phyloP scores from a whole-genome alignment of 2,329 filamentous ascomycete genomes.

The Teratosphaeriaceae sp. region DNA sequence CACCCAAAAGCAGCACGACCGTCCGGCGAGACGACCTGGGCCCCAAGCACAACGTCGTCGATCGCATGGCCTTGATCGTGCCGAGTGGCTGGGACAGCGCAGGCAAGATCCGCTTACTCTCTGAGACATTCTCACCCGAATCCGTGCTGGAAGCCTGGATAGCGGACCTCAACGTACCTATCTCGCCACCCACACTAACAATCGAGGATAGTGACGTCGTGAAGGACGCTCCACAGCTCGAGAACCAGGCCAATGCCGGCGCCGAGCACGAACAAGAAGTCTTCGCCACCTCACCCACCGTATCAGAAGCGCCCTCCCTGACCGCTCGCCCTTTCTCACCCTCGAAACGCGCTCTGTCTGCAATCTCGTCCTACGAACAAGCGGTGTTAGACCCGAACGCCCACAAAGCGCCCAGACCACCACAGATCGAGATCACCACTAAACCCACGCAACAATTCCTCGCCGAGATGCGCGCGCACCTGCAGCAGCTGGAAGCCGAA shows the following conservation, averaged over 20 bases:
- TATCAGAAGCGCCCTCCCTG: conserved; percentile 15
- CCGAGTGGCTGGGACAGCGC: conserved; percentile 98
- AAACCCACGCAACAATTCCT: conserved; percentile 30
- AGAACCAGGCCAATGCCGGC: conserved; percentile 17
- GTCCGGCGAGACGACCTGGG: conserved; percentile 48
- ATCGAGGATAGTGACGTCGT: background rate
- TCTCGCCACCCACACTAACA: conserved; percentile 49
- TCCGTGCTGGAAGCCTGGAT: conserved; percentile 73
- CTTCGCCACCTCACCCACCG: conserved; percentile 21
- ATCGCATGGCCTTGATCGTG: conserved; percentile 83
- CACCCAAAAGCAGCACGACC: conserved; percentile 55
- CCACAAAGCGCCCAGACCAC: conserved; percentile 20
- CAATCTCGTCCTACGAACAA: conserved; percentile 24
- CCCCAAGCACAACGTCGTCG: conserved; percentile 54
- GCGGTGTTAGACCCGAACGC: conserved; percentile 27
- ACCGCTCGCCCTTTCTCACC: conserved; percentile 13
- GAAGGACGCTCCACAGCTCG: conserved; percentile 38
- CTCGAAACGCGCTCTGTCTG: conserved; percentile 18
- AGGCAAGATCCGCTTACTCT: conserved; percentile 90
- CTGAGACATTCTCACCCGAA: conserved; percentile 90
- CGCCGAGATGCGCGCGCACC: conserved; percentile 46
- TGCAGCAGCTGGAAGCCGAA: conserved; percentile 66
- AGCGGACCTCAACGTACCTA: conserved; percentile 18
- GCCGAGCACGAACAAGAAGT: conserved; percentile 21
- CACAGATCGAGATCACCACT: conserved; percentile 27